A percentile compares a stretch with the other conserved stretches of the same genome.
Evolutionary conservation across 2,329 filamentous ascomycete genomes (phyloP).

Genomic region (Diaporthe capsici): DNA sequence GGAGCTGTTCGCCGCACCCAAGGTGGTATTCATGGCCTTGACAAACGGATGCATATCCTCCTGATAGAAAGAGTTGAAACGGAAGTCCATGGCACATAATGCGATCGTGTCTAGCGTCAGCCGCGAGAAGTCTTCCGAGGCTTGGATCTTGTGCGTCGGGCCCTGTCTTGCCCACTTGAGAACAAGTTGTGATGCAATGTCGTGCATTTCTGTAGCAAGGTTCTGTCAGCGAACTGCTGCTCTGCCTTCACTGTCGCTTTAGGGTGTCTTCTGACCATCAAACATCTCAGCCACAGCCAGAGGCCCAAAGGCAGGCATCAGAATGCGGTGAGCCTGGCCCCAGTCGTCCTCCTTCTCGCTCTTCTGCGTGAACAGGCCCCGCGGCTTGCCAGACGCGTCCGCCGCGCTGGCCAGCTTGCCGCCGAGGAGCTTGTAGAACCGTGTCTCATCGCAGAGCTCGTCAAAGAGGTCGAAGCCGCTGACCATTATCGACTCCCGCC

Average conservation of each 20-base stretch:
- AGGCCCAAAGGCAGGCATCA: constrained; percentile 80
- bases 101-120: constrained; percentile 80
- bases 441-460: constrained; percentile 74
- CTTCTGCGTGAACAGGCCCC: constrained; percentile 73
- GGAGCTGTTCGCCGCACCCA: constrained; percentile 68
- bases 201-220: constrained; percentile 69
- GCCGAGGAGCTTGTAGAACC: constrained; percentile 71
- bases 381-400: constrained; percentile 64
- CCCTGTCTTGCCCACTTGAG: constrained; percentile 79
- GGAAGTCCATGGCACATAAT: constrained; percentile 77
- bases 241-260: fast-evolving
- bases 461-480: constrained; percentile 60
- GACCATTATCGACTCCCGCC: constrained; percentile 36
- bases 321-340: constrained; percentile 75
- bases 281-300: constrained; percentile 78
- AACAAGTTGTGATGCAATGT: constrained; percentile 75
- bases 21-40: constrained; percentile 74
- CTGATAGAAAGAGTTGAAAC: constrained; percentile 82
- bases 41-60: constrained; percentile 80
- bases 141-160: constrained; percentile 67
- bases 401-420: constrained; percentile 68
- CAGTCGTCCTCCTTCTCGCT: constrained; percentile 68
- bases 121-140: constrained; percentile 78
- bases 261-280: constrained; percentile 41
- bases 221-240: background rate